Evolutionary conservation across 176 grass and related monocot species (phyloP), one percentile per base, ranked within the genome.

Genomic region (Zoysia pacifica): DNA sequence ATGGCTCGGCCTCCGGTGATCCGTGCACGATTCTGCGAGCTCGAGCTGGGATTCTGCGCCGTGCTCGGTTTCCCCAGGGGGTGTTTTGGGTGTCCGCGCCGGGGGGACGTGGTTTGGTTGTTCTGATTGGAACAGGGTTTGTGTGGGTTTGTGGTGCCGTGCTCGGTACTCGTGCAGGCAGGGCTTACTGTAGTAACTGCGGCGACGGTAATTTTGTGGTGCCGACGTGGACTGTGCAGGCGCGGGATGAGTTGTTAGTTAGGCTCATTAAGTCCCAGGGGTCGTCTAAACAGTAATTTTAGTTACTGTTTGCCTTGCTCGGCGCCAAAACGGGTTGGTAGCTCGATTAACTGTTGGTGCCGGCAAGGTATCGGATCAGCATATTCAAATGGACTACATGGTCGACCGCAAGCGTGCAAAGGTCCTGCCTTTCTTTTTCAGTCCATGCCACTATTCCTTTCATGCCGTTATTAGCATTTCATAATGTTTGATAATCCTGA

Each of bases 281-380:
- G 68, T 20, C 51, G 35, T 14, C n/a, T 35, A n/a, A 51, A 88
- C 74, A 88, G 68, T 83, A 73, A 65, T 60, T 72, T 74, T 20
- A 83, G 9, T 87, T 78, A 83, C 72, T 73, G 56, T 67, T 47
- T 39, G 61, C 44, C n/a, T 67, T 44, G 19, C 41, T 67, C 9
- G 6, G 37, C 39, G 67, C 61, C 49, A 78, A 49, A 49, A 68
- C 10, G 45, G 71, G 69, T 86, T 74, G 84, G 70, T 86, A 56
- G 45, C 77, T 79, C 5, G 65, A 44, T 83, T 78, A 74, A 82
- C 86, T 83, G 74, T 83, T 67, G 67, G 46, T 41, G 36, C 67
- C 65, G 60, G 7, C 58, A 82, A 43, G 52, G 55, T 78, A 39
- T 16, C 59, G 3, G 72, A 59, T 60, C 42, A 78, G 59, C 28